A percentile compares a stretch with the other conserved stretches of the same genome.
Evolutionary conservation across 495 filamentous ascomycete species (phyloP).

Genomic region (Trichoderma asperelloides): DNA sequence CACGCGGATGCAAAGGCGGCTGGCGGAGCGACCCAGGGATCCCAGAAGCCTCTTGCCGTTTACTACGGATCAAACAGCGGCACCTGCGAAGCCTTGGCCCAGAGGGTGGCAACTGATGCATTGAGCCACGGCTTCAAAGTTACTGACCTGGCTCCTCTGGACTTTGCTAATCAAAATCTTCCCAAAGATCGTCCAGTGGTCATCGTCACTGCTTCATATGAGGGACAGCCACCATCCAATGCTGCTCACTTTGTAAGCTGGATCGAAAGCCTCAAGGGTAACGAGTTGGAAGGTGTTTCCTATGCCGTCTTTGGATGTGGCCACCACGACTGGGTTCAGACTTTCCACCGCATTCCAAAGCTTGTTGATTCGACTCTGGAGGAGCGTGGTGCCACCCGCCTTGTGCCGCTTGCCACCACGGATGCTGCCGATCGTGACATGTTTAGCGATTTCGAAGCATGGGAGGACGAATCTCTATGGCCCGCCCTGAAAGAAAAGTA

Average conservation of each 20-base stretch:
- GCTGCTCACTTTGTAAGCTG: constrained; percentile 56
- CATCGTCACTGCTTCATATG: constrained; percentile 50
- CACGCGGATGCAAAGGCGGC: not conserved
- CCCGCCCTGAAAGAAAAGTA: constrained; percentile 48
- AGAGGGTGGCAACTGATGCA: constrained; percentile 47
- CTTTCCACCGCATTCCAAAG: constrained; percentile 59
- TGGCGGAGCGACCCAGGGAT: not conserved
- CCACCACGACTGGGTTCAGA: constrained; percentile 49
- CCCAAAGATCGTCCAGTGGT: constrained; percentile 50
- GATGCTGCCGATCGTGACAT: constrained; percentile 52
- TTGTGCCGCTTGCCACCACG: constrained; percentile 40
- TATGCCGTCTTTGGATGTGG: constrained; percentile 56
- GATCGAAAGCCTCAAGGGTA: constrained; percentile 39
- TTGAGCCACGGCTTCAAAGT: constrained; percentile 39
- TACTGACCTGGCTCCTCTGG: constrained; percentile 35
- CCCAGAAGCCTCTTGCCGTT: constrained; percentile 39
- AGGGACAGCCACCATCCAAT: constrained; percentile 61
- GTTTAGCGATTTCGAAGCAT: constrained; percentile 50
- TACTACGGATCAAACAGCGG: constrained; percentile 61
- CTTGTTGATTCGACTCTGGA: constrained; percentile 41
- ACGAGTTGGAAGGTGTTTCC: constrained; percentile 34
- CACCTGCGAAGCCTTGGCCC: constrained; percentile 57
- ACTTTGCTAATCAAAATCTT: constrained; percentile 47
- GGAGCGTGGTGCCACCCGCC: constrained; percentile 37
- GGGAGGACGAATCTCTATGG: constrained; percentile 54